These are phyloP conservation scores for Gloeophyllum trabeum DNA, from an alignment of 768 basidiomycete genomes.

Conservation along the genomic window DNA sequence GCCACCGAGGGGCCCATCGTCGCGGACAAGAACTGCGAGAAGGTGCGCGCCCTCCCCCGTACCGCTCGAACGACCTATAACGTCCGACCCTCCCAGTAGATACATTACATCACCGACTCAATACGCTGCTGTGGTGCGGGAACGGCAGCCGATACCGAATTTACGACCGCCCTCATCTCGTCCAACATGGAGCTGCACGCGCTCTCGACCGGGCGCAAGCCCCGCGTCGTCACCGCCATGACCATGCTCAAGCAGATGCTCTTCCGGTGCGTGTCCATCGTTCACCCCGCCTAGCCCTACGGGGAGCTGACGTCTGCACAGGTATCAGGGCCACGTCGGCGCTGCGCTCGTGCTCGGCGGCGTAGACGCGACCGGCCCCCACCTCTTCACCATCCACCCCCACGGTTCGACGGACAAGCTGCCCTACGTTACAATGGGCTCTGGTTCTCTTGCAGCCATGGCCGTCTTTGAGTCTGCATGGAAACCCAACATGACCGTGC, in stretches of 20 bases:
- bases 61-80: neutral
- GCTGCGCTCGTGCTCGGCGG: constrained; percentile 96
- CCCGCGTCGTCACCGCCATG: constrained; percentile 95
- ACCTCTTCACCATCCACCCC: constrained; percentile 91
- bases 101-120: constrained; percentile 91
- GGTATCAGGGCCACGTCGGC: constrained; percentile 89
- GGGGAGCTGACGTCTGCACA: constrained; percentile 16
- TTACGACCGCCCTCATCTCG: constrained; percentile 88
- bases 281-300: neutral
- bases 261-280: constrained; percentile 46
- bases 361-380: constrained; percentile 88
- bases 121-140: constrained; percentile 98
- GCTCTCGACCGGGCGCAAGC: constrained; percentile 83
- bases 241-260: constrained; percentile 97
- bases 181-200: constrained; percentile 93
- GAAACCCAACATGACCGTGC: constrained; percentile 71
- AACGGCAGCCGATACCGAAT: constrained; percentile 98
- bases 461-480: constrained; percentile 89
- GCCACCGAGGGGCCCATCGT: constrained; percentile 93
- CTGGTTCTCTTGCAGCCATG: constrained; percentile 95
- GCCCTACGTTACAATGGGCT: constrained; percentile 98
- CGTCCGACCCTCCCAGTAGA: constrained; percentile 35
- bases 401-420: constrained; percentile 98
- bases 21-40: constrained; percentile 99
- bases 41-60: constrained; percentile 39